Evolutionary conservation across 805 yeast genomes (phyloP).

Genomic region (Dipodascus albidus): DNA sequence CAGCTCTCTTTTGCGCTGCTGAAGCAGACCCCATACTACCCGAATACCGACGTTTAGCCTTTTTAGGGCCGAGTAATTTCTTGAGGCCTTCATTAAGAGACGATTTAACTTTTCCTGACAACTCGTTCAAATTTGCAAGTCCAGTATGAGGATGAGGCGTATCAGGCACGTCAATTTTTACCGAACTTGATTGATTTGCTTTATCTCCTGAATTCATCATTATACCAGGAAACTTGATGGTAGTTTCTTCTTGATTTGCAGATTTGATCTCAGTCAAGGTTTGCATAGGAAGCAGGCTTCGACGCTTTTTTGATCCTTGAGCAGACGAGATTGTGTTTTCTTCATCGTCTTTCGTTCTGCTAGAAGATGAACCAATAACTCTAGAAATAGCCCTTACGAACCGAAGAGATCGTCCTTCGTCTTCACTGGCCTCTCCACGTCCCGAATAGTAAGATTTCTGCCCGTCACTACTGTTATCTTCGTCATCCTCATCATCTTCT

Average conservation of each 20-base stretch:
- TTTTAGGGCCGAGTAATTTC: neutral
- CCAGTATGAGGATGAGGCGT: neutral
- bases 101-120: neutral
- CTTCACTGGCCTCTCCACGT: neutral
- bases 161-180: neutral
- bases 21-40: constrained; percentile 23
- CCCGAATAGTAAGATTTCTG: neutral
- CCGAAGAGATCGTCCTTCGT: neutral
- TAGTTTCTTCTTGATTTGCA: neutral
- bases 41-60: constrained; percentile 7
- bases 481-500: neutral
- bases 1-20: constrained; percentile 29
- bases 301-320: neutral
- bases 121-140: neutral
- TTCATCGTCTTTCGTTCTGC: neutral
- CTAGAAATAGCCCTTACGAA: neutral
- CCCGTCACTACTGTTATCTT: neutral
- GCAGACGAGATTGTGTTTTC: neutral
- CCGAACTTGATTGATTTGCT: neutral
- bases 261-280: neutral
- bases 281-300: neutral
- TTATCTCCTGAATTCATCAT: neutral
- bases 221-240: neutral
- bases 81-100: neutral
- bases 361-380: neutral